Evolutionary conservation across 2,329 filamentous ascomycete genomes (phyloP), one percentile per base, ranked within the genome.

Genomic region (Raffaelea ambrosiae): DNA sequence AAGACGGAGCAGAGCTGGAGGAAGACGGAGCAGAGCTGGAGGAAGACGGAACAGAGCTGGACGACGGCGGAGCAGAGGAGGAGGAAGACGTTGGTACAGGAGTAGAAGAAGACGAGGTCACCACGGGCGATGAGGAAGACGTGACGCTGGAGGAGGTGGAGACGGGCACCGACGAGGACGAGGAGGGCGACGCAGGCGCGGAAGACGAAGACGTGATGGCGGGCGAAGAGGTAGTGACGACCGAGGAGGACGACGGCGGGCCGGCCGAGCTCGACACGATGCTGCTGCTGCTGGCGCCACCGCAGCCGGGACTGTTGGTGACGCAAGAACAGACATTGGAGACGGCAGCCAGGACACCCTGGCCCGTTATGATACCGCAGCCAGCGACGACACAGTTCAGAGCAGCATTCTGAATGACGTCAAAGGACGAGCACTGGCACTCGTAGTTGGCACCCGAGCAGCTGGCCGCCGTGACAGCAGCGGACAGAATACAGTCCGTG

Each of bases 391-490:
- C 46, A 19, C 51, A 52, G 40, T 46, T 48, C 16, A 48, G 10
- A 16, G 50, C 44, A n/a, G 49, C 43, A 16, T 31, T 43, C 23
- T 48, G 47, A 19, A 49, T 38, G 9, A 43, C 33, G 5, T 13
- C 40, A n/a, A 44, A 47, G 1, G 46, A 40, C 22, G 43, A 36
- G 26, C 50, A 54, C 46, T 47, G 44, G 46, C 47, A 45, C 29
- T 18, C 10, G 38, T 48, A 41, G 44, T 44, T 38, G 38, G 16
- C 31, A 40, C 33, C 13, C 31, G 20, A 11, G 23, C 47, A 49
- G 26, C 44, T 23, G 4, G 26, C 48, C 1, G 22, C 9, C 10
- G 50, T 45, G 18, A 46, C 22, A 22, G 50, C 48, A 8, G 41
- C 47, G 13, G 47, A 47, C 14, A 33, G 39, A 41, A 43, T 26